Evolutionary conservation across 2,329 filamentous ascomycete species (phyloP).

Genomic region (Alternaria viburni): DNA sequence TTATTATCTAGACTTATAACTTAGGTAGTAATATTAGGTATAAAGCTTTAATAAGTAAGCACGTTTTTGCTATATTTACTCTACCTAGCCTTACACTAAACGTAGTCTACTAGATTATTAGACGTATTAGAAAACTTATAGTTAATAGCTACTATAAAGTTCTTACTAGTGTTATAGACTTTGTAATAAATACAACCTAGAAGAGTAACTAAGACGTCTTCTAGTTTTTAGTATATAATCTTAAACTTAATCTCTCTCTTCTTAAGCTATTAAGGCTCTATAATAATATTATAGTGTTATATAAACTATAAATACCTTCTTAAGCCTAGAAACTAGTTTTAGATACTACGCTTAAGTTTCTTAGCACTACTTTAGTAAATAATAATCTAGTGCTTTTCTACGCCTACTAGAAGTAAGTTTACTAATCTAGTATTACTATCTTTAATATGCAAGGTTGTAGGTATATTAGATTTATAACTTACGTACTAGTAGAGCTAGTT

Average conservation of each 20-base stretch:
- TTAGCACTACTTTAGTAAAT: constrained; percentile 6
- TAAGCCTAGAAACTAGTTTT: background rate
- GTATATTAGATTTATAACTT: constrained; percentile 1
- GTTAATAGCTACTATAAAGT: constrained; percentile 15
- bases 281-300: constrained; percentile 8
- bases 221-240: constrained; percentile 1
- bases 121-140: constrained; percentile 9
- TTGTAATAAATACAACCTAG: constrained; percentile 11
- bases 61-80: constrained; percentile 3
- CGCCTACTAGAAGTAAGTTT: constrained; percentile 14
- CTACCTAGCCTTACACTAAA: constrained; percentile 4
- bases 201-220: constrained; percentile 13
- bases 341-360: constrained; percentile 5
- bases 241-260: constrained; percentile 8
- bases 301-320: constrained; percentile 14
- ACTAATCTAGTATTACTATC: constrained; percentile 11
- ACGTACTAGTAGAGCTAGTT: constrained; percentile 15
- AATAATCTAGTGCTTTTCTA: constrained; percentile 16
- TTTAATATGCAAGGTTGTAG: constrained; percentile 9
- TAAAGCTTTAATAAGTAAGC: constrained; percentile 8
- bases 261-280: constrained; percentile 8
- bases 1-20: too few relatives aligned
- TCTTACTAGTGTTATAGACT: constrained; percentile 11
- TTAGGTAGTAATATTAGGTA: background rate
- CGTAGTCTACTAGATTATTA: constrained; percentile 4